Percentiles rank a stretch among this genome's conserved stretches.
Conservation (phyloP, 2,329 filamentous ascomycete species). For the Apiospora malaysiana region DNA sequence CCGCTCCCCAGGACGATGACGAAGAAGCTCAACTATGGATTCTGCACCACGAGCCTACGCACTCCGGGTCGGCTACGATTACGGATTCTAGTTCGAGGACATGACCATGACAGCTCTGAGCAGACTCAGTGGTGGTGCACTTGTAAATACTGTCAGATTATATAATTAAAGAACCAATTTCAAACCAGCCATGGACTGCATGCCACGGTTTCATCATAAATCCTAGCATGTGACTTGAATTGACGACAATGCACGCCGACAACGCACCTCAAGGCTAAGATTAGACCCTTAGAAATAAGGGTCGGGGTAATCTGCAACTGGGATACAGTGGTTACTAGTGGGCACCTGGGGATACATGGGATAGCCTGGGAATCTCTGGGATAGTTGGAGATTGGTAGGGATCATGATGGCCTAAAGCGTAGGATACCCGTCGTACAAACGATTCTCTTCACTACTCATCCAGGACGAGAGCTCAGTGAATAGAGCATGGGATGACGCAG, state of each 20-base stretch:
- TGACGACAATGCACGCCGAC: too few relatives aligned
- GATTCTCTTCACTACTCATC: conserved; percentile 23
- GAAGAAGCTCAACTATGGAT: conserved; percentile 28
- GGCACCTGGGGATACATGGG: neutral
- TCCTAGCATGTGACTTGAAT: neutral
- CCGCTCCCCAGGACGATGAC: conserved; percentile 17
- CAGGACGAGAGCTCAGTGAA: conserved; percentile 23
- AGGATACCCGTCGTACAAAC: conserved; percentile 21
- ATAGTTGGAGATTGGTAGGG: too few relatives aligned
- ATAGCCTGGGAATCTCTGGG: too few relatives aligned
- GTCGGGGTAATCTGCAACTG: neutral
- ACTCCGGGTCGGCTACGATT: neutral
- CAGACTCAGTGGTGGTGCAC: too few relatives aligned
- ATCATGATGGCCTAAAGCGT: neutral
- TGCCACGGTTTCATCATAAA: neutral
- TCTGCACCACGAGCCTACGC: neutral
- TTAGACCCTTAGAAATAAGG: neutral
- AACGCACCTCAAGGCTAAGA: neutral
- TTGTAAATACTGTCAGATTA: neutral
- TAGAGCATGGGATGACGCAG: neutral
- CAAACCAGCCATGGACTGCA: neutral
- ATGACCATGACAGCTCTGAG: neutral
- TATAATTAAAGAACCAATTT: neutral
- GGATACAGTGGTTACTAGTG: neutral
- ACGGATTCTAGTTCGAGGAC: neutral